These are phyloP conservation scores for Echinochloa phyllopogon DNA, from an alignment of 176 grass and related monocot genomes.

Conservation along the genomic window DNA sequence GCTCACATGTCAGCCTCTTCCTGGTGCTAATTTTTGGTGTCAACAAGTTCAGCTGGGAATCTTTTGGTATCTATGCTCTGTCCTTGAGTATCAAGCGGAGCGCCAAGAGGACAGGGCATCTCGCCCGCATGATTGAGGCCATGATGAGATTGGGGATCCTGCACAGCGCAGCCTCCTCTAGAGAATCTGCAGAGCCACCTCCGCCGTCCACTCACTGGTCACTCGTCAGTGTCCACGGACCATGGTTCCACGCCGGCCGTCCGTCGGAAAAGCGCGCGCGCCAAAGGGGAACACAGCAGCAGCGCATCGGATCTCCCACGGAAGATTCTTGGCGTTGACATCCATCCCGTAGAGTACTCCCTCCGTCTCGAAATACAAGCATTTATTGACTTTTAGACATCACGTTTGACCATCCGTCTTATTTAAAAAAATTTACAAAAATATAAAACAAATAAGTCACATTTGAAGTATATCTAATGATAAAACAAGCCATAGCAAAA, in stretches of 20 bases:
- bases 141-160: not conserved
- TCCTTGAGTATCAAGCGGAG: not conserved
- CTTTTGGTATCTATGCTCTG: not conserved
- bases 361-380: too few relatives aligned
- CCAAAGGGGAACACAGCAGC: not conserved
- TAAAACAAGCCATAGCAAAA: too few relatives aligned
- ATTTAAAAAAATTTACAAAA: too few relatives aligned
- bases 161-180: not conserved
- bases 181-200: not conserved
- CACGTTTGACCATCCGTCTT: too few relatives aligned
- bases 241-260: not conserved
- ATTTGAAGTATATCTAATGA: too few relatives aligned
- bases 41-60: not conserved
- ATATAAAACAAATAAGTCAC: too few relatives aligned
- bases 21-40: too few relatives aligned
- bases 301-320: not conserved
- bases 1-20: too few relatives aligned
- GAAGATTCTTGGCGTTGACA: constrained; percentile 15
- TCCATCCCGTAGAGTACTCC: not conserved
- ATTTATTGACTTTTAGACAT: too few relatives aligned
- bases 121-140: too few relatives aligned
- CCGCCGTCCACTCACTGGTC: not conserved
- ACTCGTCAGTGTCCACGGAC: not conserved
- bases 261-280: not conserved
- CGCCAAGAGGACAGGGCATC: not conserved